phyloP scores from a whole-genome alignment of 176 grass and related monocot genomes.

The Poa annua region DNA sequence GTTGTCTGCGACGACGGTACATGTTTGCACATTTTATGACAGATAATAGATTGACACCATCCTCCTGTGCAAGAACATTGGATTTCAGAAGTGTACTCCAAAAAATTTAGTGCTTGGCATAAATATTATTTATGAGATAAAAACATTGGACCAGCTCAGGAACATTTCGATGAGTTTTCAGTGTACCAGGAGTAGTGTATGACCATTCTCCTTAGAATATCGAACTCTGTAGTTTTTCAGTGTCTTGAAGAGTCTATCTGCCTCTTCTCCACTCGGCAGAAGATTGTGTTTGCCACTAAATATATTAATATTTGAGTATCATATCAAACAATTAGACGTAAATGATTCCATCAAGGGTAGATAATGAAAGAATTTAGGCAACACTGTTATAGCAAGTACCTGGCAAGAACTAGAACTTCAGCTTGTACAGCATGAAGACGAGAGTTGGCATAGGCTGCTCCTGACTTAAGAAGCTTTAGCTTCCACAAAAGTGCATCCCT shows the following conservation, averaged over 20 bases:
- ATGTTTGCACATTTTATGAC: constrained; percentile 73
- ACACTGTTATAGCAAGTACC: constrained; percentile 50
- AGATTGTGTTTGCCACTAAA: constrained; percentile 89
- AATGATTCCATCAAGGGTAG: neutral
- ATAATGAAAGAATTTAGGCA: neutral
- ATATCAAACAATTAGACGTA: constrained; percentile 9
- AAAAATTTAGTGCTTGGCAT: neutral
- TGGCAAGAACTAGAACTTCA: constrained; percentile 92
- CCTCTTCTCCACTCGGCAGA: constrained; percentile 88
- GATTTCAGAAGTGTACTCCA: neutral
- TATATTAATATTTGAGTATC: constrained; percentile 31
- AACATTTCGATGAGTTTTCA: neutral
- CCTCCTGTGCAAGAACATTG: constrained; percentile 58
- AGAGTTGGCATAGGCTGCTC: constrained; percentile 83
- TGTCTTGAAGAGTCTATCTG: constrained; percentile 70
- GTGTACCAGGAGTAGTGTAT: constrained; percentile 81
- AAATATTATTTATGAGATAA: constrained; percentile 12
- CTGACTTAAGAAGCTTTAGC: constrained; percentile 88
- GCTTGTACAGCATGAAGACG: constrained; percentile 81
- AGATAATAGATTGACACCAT: constrained; percentile 78
- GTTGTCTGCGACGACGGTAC: constrained; percentile 69
- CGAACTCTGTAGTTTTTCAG: constrained; percentile 87
- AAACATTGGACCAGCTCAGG: neutral
- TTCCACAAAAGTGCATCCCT: constrained; percentile 92
- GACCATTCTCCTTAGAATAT: constrained; percentile 94